Conservation (phyloP, 768 basidiomycete species). For the Hericium erinaceus region DNA sequence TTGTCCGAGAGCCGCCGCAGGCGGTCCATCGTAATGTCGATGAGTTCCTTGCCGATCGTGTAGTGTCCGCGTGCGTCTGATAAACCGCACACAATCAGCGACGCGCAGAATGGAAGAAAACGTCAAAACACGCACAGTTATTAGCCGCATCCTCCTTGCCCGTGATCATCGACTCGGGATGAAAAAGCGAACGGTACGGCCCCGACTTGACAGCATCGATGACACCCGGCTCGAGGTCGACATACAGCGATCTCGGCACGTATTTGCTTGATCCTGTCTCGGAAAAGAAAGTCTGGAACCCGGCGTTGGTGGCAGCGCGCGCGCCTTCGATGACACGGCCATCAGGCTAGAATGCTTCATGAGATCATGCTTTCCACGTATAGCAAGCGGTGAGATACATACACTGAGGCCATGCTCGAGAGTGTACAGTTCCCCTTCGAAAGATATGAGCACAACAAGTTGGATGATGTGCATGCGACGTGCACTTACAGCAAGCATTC, state of each 20-base stretch:
- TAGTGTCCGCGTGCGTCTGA: conserved; percentile 96
- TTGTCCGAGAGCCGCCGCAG: conserved; percentile 92
- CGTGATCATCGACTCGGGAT: conserved; percentile 93
- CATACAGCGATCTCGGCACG: conserved; percentile 94
- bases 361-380: not conserved
- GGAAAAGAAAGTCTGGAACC: conserved; percentile 98
- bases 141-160: conserved; percentile 99
- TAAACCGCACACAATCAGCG: not conserved
- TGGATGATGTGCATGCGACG: conserved; percentile 1
- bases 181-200: conserved; percentile 88
- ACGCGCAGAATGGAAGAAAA: conserved; percentile 4
- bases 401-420: conserved; percentile 95
- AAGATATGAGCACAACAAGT: conserved; percentile 12
- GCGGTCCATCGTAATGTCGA: conserved; percentile 94
- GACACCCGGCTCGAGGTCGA: conserved; percentile 91
- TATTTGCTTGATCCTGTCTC: conserved; percentile 90
- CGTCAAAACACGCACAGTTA: conserved; percentile 64
- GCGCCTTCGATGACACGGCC: conserved; percentile 74
- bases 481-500: conserved; percentile 86
- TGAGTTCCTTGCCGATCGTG: conserved; percentile 96
- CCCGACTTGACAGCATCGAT: conserved; percentile 94
- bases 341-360: conserved; percentile 55
- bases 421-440: conserved; percentile 91
- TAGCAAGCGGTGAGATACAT: conserved; percentile 23
- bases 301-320: conserved; percentile 63